These are phyloP conservation scores for Neurospora sp. DNA, from an alignment of 2,329 filamentous ascomycete species.

Conservation along the genomic window DNA sequence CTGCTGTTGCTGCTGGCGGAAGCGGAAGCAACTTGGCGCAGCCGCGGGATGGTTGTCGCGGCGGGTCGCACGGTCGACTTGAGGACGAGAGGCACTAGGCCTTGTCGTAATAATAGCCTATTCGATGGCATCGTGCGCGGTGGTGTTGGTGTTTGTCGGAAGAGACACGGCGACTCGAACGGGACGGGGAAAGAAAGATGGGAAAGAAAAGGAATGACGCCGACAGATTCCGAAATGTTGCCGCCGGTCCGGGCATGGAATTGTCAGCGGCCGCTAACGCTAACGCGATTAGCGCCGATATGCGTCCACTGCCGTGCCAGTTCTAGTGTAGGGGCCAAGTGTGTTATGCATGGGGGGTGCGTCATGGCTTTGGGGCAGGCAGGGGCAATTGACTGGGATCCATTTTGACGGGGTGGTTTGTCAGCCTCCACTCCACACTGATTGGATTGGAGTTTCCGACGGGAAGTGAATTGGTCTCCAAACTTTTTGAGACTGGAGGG, in stretches of 20 bases:
- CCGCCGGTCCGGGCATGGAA: neutral
- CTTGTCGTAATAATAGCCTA: constrained; percentile 13
- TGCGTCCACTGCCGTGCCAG: neutral
- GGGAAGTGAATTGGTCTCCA: neutral
- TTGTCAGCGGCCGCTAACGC: neutral
- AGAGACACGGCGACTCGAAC: neutral
- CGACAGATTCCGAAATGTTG: neutral
- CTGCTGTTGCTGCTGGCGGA: constrained; percentile 10
- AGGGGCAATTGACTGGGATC: constrained; percentile 5
- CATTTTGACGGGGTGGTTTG: neutral
- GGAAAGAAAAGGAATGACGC: neutral
- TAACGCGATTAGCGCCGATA: neutral
- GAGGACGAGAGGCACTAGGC: constrained; percentile 14
- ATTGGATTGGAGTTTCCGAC: neutral
- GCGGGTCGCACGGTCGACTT: constrained; percentile 6
- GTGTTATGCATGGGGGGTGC: constrained; percentile 4
- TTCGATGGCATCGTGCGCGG: constrained; percentile 17
- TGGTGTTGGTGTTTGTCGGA: neutral
- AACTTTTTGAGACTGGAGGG: neutral
- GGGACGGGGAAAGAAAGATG: neutral
- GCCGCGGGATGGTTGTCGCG: constrained; percentile 10
- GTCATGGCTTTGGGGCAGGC: constrained; percentile 14
- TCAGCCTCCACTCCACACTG: neutral
- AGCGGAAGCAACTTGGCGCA: constrained; percentile 18
- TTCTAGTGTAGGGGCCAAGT: neutral